Percentiles rank a stretch among this genome's conserved stretches.
Conservation (phyloP, 1,139 yeast species). For the Yamadazyma diospyri region DNA sequence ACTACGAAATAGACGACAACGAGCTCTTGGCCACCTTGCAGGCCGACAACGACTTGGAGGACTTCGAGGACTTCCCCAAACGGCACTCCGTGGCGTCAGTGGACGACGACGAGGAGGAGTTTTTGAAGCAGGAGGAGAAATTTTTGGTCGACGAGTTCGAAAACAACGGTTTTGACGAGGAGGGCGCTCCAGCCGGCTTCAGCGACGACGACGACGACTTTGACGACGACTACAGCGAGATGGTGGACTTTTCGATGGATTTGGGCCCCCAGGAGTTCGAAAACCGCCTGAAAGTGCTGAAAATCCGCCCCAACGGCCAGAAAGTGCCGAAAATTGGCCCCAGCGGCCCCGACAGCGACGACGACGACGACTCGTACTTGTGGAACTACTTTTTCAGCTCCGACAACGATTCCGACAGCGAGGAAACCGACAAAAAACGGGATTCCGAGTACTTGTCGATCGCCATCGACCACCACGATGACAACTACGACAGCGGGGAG, state of each 20-base stretch:
- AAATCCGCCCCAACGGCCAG: slow-evolving; percentile 9
- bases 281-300: slow-evolving; percentile 5
- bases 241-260: slow-evolving; percentile 29
- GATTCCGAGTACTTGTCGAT: slow-evolving; percentile 5
- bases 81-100: slow-evolving; percentile 45
- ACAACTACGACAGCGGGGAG: slow-evolving; percentile 57
- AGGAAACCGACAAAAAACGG: slow-evolving; percentile 12
- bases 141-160: slow-evolving; percentile 48
- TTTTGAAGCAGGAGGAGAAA: slow-evolving; percentile 45
- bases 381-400: slow-evolving; percentile 55
- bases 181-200: slow-evolving; percentile 9
- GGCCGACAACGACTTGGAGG: slow-evolving; percentile 59
- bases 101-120: slow-evolving; percentile 50
- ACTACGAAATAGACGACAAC: slow-evolving; percentile 69
- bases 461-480: slow-evolving; percentile 9
- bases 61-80: slow-evolving; percentile 22
- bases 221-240: slow-evolving; percentile 30
- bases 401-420: slow-evolving; percentile 36
- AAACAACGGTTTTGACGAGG: slow-evolving; percentile 45
- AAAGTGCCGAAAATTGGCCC: slow-evolving; percentile 10
- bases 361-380: slow-evolving; percentile 51
- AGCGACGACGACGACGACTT: slow-evolving; percentile 21
- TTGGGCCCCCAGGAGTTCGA: slow-evolving; percentile 10
- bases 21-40: slow-evolving; percentile 66
- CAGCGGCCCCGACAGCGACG: slow-evolving; percentile 30